phyloP scores from a whole-genome alignment of 192 early-diverging fungal species.

The Coemansia guatemalensis region DNA sequence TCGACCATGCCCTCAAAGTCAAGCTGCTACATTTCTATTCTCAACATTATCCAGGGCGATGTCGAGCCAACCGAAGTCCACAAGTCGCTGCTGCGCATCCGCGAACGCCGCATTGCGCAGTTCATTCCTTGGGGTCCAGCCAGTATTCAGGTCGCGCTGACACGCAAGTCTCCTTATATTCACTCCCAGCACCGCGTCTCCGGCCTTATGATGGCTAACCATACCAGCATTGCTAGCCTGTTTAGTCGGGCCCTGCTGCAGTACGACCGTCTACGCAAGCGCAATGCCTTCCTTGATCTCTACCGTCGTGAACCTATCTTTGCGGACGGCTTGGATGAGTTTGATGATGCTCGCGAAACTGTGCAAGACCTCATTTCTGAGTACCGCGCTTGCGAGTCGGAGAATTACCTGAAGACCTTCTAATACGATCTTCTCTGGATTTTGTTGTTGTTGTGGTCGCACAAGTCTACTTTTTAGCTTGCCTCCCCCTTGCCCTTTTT shows the following conservation, averaged over 20 bases:
- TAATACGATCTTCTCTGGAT: background rate
- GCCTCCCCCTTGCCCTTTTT: too few relatives aligned
- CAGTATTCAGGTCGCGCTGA: constrained; percentile 96
- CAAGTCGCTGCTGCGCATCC: constrained; percentile 92
- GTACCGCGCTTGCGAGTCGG: constrained; percentile 91
- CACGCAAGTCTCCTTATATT: constrained; percentile 90
- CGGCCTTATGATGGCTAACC: constrained; percentile 98
- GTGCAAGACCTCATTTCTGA: constrained; percentile 92
- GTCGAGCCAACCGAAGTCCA: constrained; percentile 99
- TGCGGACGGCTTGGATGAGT: constrained; percentile 83
- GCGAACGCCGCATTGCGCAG: constrained; percentile 89
- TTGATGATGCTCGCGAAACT: constrained; percentile 86
- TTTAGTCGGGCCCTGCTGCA: constrained; percentile 92
- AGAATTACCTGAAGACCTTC: constrained; percentile 67
- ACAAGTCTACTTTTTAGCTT: too few relatives aligned
- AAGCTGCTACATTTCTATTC: constrained; percentile 95
- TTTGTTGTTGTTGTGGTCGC: background rate
- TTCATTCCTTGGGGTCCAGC: constrained; percentile 99
- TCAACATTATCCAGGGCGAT: constrained; percentile 99
- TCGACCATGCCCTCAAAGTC: constrained; percentile 88
- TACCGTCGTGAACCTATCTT: constrained; percentile 84
- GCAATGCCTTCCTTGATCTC: constrained; percentile 95
- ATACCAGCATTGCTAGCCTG: constrained; percentile 90
- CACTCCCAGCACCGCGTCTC: constrained; percentile 91
- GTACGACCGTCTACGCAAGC: constrained; percentile 89